Evolutionary conservation across 2,329 filamentous ascomycete genomes (phyloP).

Genomic region (Apiospora sp.): DNA sequence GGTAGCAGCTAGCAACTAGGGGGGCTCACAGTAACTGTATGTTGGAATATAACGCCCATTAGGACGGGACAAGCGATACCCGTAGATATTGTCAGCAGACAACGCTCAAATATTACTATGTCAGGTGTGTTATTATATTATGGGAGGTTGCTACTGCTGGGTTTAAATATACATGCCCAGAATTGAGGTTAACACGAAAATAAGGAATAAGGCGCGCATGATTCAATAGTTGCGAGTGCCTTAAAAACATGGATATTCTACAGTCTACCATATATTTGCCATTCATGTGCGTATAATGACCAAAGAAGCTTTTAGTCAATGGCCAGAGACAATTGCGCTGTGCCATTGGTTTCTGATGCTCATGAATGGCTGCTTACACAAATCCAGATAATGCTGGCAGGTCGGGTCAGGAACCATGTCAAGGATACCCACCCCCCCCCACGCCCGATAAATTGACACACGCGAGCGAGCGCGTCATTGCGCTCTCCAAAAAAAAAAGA

Average conservation of each 20-base stretch:
- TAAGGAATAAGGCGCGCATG: not conserved
- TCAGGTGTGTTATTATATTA: not conserved
- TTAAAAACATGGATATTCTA: not conserved
- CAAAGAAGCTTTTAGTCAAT: not conserved
- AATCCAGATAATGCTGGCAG: not conserved
- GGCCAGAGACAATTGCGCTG: not conserved
- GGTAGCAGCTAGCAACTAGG: not conserved
- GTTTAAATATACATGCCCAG: not conserved
- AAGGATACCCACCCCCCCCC: slow-evolving; percentile 6
- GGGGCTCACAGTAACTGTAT: not conserved
- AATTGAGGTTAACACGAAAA: not conserved
- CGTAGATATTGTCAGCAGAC: slow-evolving; percentile 19
- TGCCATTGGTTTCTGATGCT: not conserved
- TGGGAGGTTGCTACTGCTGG: not conserved
- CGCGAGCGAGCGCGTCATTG: slow-evolving; percentile 16
- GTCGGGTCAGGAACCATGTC: not conserved
- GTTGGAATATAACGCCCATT: slow-evolving; percentile 26
- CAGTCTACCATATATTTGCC: not conserved
- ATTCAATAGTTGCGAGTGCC: not conserved
- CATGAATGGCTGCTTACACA: not conserved
- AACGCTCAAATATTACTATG: not conserved
- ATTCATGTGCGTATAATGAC: not conserved
- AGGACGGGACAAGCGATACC: slow-evolving; percentile 28
- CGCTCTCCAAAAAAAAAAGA: not conserved
- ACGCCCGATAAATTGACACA: slow-evolving; percentile 16